These are phyloP conservation scores for Saccharomycopsis amapae DNA, from an alignment of 805 yeast genomes.

Conservation along the genomic window DNA sequence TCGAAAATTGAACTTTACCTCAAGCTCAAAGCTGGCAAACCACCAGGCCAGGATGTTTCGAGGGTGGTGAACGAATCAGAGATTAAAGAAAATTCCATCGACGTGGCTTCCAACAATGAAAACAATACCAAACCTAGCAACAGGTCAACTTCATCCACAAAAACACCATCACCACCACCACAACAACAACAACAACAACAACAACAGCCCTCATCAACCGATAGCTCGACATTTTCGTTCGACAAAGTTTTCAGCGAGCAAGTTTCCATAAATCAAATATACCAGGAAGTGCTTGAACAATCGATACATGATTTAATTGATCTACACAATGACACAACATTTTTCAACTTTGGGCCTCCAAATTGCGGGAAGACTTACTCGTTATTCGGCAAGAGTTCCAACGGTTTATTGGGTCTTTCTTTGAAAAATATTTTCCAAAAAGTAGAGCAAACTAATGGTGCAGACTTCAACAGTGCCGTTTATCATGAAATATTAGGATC, in stretches of 20 bases:
- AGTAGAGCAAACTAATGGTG: conserved; percentile 12
- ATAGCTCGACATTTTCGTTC: background rate
- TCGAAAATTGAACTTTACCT: conserved; percentile 14
- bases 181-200: background rate
- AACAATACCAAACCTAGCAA: background rate
- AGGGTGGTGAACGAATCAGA: background rate
- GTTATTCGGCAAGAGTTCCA: conserved; percentile 30
- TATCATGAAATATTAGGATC: conserved; percentile 17
- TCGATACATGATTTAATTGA: conserved; percentile 4
- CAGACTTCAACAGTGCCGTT: background rate
- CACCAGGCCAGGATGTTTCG: background rate
- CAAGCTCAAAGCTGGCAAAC: conserved; percentile 9
- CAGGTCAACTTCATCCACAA: background rate
- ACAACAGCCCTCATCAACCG: background rate
- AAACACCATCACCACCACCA: background rate
- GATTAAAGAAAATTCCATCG: background rate
- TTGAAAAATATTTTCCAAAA: conserved; percentile 31
- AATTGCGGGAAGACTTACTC: conserved; percentile 43
- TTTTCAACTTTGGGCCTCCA: conserved; percentile 48
- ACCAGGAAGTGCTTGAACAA: background rate
- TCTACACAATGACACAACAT: conserved; percentile 31
- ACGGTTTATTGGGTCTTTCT: conserved; percentile 33
- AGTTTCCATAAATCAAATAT: background rate
- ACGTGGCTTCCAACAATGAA: background rate
- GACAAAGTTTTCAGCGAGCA: conserved; percentile 8